Evolutionary conservation across 2,329 filamentous ascomycete species (phyloP), one percentile per base, ranked within the genome.

Genomic region (Diaporthe sp.): DNA sequence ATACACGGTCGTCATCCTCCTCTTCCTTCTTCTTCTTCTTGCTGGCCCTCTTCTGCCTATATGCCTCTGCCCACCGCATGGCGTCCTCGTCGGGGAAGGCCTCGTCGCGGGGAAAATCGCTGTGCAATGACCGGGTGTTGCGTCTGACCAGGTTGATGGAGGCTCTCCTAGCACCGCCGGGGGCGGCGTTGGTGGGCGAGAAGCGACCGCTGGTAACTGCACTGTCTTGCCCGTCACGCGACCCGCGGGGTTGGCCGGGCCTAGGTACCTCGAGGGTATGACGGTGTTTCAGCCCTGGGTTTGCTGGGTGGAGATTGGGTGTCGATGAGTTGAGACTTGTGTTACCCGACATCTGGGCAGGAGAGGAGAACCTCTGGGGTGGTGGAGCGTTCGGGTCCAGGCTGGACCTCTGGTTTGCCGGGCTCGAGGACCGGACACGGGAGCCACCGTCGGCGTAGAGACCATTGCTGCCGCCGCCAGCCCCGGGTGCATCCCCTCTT

Each of bases 1-100:
- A 90, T 13, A 99, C 96, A 77, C 96, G 92, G 80, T 98, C 96
- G 77, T 98, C 97, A 79, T 98, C 95, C 79, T 98, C 93, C 77
- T 93, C 94, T 78, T 98, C 96, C 81, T 92, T 94, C 79, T 93
- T 90, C 84, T 92, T 94, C 82, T 94, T 91, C 87, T 96, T 97
- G 84, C 94, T 97, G 10, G 96, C 96, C 78, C 96, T 89, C 86
- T 97, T 98, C 82, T 98, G 95, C 80, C 95, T 93, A 81, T 98
- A 96, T 51, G 94, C 94, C 84, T 99, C 97, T 42, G 97, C 94
- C 95, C 95, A 98, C 74, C 95, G 91, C 75, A 94, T 90, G 51
- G 96, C 95, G 82, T 98, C 96, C 80, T 98, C 96, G 82, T 98
- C 96, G 25, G 93, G 94, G 3, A 92, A 89, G 28, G 96, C 87